phyloP scores from a whole-genome alignment of 768 basidiomycete genomes.

The Hygrophoropsis aurantiaca region DNA sequence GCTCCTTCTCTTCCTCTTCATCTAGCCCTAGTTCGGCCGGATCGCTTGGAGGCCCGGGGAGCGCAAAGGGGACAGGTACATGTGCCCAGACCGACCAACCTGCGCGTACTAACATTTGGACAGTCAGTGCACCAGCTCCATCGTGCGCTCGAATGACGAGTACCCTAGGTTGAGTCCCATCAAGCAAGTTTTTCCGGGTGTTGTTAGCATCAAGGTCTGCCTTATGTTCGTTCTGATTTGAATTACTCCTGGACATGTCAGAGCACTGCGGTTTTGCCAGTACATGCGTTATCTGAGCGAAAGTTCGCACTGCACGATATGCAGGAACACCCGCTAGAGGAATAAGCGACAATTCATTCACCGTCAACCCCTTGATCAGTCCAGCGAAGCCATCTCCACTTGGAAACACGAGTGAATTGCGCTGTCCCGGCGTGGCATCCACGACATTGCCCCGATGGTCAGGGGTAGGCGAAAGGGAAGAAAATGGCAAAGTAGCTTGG shows the following conservation, averaged over 20 bases:
- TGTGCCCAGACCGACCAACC: conserved; percentile 82
- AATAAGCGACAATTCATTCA: conserved; percentile 79
- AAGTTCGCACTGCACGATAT: conserved; percentile 75
- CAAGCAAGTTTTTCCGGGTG: conserved; percentile 2
- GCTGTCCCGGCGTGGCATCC: conserved; percentile 10
- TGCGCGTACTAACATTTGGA: conserved; percentile 68
- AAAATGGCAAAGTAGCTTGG: conserved; percentile 17
- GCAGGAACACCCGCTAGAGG: conserved; percentile 81
- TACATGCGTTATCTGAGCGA: conserved; percentile 37
- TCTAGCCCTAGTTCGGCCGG: conserved; percentile 29
- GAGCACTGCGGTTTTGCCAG: conserved; percentile 21
- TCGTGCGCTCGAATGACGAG: conserved; percentile 76
- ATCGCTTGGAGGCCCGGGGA: conserved; percentile 34
- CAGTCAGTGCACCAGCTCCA: conserved; percentile 72
- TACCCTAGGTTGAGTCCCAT: conserved; percentile 33
- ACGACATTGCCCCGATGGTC: conserved; percentile 1
- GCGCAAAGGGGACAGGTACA: conserved; percentile 39
- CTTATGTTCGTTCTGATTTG: neutral
- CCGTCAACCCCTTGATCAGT: conserved; percentile 33
- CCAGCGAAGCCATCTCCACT: conserved; percentile 2
- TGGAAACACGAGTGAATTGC: conserved; percentile 7
- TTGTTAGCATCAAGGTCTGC: conserved; percentile 8
- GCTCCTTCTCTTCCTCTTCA: conserved; percentile 32
- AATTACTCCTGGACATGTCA: conserved; percentile 21
- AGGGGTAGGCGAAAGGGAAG: conserved; percentile 9